Conservation (phyloP, 257 asterid genomes). For the Rhazya stricta region DNA sequence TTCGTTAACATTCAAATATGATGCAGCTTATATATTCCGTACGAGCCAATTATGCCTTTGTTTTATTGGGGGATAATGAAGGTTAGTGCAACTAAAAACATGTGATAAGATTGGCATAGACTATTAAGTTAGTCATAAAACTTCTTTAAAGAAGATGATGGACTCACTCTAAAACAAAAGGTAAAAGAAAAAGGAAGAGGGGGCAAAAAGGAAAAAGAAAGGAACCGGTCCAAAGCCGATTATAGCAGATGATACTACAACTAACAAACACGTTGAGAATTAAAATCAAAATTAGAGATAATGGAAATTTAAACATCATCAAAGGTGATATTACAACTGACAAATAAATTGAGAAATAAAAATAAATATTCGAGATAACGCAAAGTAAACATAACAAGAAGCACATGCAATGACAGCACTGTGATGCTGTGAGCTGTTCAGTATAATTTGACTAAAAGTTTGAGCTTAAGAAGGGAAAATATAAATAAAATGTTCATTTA, state of each 20-base stretch:
- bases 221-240: neutral
- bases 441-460: neutral
- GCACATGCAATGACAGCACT: neutral
- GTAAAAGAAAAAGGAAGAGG: too few relatives aligned
- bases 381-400: neutral
- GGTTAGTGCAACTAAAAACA: neutral
- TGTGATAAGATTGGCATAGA: neutral
- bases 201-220: neutral
- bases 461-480: neutral
- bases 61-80: neutral
- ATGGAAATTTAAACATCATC: neutral
- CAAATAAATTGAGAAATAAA: too few relatives aligned
- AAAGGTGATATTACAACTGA: neutral
- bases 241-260: neutral
- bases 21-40: neutral
- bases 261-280: neutral
- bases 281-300: too few relatives aligned
- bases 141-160: neutral
- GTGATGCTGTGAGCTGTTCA: neutral
- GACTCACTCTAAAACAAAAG: neutral
- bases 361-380: neutral
- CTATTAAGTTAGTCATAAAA: neutral
- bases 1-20: neutral
- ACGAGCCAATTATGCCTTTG: neutral
- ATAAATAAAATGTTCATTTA: neutral